phyloP scores from a whole-genome alignment of 1,284 basidiomycete genomes.

The Naganishia sp. region DNA sequence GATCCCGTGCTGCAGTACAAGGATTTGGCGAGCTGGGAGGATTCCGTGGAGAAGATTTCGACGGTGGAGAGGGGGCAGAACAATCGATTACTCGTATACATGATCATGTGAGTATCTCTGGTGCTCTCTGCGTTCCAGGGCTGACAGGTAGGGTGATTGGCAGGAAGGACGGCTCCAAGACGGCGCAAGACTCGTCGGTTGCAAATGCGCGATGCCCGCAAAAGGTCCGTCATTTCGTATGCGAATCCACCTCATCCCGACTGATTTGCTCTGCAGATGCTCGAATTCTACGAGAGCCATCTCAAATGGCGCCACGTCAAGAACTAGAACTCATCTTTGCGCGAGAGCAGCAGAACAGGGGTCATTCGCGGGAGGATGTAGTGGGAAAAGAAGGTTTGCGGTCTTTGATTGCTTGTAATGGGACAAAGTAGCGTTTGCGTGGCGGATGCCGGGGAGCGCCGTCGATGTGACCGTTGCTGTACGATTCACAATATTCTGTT shows the following conservation, averaged over 20 bases:
- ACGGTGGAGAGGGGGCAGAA: conserved; percentile 44
- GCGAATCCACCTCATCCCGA: background rate
- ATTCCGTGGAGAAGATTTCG: conserved; percentile 45
- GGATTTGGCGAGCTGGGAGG: conserved; percentile 49
- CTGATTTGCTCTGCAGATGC: conserved; percentile 38
- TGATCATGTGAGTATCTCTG: conserved; percentile 48
- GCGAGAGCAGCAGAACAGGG: too few species aligned
- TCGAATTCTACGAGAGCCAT: conserved; percentile 51
- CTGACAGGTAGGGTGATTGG: background rate
- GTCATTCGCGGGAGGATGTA: background rate
- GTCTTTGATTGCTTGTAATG: background rate
- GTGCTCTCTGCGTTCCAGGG: background rate
- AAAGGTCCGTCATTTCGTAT: conserved; percentile 35
- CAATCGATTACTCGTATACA: conserved; percentile 42
- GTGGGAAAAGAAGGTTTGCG: background rate
- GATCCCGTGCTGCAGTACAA: conserved; percentile 44
- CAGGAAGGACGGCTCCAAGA: conserved; percentile 47
- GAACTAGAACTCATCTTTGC: background rate
- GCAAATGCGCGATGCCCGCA: conserved; percentile 48
- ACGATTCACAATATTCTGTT: background rate
- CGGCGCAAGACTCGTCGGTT: conserved; percentile 38
- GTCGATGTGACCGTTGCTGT: background rate
- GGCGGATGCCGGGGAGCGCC: too few species aligned
- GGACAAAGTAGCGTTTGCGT: too few species aligned
- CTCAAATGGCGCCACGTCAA: conserved; percentile 42